These are phyloP conservation scores for Nasturtium officinale DNA, from an alignment of 345 rosid species.

Conservation along the genomic window DNA sequence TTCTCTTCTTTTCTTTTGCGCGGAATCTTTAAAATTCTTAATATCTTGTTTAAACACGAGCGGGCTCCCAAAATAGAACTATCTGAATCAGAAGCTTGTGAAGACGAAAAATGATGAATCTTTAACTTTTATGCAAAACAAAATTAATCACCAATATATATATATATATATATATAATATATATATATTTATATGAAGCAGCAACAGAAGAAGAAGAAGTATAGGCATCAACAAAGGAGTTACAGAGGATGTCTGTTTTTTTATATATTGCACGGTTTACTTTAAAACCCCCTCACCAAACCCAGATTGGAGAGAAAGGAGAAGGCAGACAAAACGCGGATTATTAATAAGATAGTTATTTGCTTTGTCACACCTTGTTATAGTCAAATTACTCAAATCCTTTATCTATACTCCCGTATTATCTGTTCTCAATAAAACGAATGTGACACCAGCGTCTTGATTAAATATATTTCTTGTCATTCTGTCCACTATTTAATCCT, in stretches of 20 bases:
- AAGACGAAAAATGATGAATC: constrained; percentile 18
- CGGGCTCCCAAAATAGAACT: constrained; percentile 4
- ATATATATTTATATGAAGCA: too few species aligned
- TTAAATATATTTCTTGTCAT: neutral
- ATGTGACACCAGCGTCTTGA: neutral
- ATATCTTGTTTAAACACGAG: constrained; percentile 13
- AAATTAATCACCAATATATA: neutral
- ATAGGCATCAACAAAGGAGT: constrained; percentile 52
- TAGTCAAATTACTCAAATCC: neutral
- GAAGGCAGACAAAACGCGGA: constrained; percentile 32
- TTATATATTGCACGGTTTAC: constrained; percentile 38
- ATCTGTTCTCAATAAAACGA: neutral
- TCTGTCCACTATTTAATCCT: neutral
- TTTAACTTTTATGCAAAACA: constrained; percentile 17
- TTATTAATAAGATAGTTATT: neutral
- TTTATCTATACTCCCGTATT: neutral
- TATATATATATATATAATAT: too few species aligned
- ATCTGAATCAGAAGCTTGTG: constrained; percentile 19
- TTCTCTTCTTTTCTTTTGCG: constrained; percentile 12
- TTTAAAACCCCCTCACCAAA: constrained; percentile 40
- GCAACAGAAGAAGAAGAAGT: constrained; percentile 30
- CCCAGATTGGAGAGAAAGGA: constrained; percentile 39
- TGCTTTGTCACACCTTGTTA: constrained; percentile 2
- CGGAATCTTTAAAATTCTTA: constrained; percentile 26
- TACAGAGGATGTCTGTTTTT: constrained; percentile 66